Base-by-base conservation (phyloP, 2,329 filamentous ascomycete species). In the Clathrospora elynae region DNA sequence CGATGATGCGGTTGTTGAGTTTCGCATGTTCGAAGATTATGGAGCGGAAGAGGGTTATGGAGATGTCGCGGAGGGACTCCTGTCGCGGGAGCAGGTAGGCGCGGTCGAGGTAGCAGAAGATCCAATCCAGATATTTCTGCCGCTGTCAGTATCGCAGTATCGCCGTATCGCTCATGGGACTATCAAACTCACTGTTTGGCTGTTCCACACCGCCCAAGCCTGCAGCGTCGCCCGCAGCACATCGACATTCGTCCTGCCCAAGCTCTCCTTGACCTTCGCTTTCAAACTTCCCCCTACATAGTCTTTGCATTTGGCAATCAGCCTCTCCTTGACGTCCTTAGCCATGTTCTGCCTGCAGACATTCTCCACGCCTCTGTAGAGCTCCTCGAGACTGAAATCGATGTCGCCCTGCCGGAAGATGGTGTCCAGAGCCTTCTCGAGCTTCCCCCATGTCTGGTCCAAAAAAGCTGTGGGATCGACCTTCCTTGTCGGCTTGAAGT, bases 91-190 rank as follows among this genome's bases (percentile, higher is more conserved):
- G 76, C 6, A 99, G 78, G 64, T 90, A 96, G 2, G 90, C 88
- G 51, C 93, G 85, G 67, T 99, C 92, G 53, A 99, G 80, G 63
- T 91, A 99, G 73, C 90, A 95, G 72, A 96, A 97, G 25, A 95
- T 87, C 51, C 88, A 92, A 34, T 90, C 83, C 37, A 99, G 82
- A 10, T 85, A 84, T 53, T 84, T 81, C 84, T 90, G 56, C 35
- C 31, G 14, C 16, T 30, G 23, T 62, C 25, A 59, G 53, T 46
- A 22, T 28, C 12, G 4, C 18, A 16, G 11, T 4, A 19, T 20
- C 1, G 3, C 10, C n/a, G 2, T 14, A 18, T 26, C 1, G 3
- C 13, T 14, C 18, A n/a, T 2, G 10, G 4, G 11, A 14, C n/a
- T 8, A 14, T 30, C 3, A 22, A 26, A 42, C 81, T 55, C 76